Conservation (phyloP, 2,329 filamentous ascomycete species). For the Epichloe gansuensis region DNA sequence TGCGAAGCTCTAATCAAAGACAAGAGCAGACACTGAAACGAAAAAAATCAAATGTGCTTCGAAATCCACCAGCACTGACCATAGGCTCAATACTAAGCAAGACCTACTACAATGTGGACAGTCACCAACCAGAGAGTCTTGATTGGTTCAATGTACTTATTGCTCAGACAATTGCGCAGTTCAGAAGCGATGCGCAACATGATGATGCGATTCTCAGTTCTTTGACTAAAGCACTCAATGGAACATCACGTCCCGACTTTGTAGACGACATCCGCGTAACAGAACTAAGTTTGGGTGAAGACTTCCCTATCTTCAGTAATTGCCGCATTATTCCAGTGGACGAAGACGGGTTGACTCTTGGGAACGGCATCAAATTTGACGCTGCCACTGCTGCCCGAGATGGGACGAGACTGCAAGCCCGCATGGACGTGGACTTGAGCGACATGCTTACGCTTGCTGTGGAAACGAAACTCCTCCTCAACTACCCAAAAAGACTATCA, state of each 20-base stretch:
- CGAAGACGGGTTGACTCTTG: conserved; percentile 55
- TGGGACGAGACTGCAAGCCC: conserved; percentile 72
- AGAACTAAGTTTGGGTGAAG: conserved; percentile 85
- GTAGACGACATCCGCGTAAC: conserved; percentile 89
- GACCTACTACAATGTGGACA: conserved; percentile 93
- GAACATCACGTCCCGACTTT: conserved; percentile 76
- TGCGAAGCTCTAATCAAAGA: conserved; percentile 33
- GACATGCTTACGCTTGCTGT: conserved; percentile 92
- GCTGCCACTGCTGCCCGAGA: conserved; percentile 39
- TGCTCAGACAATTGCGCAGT: conserved; percentile 91
- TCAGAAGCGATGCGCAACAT: conserved; percentile 81
- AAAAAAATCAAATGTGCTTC: conserved; percentile 62
- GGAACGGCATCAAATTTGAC: conserved; percentile 36
- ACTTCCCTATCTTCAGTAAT: conserved; percentile 98
- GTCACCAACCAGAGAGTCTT: conserved; percentile 88
- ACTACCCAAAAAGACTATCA: conserved; percentile 82
- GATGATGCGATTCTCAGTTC: conserved; percentile 82
- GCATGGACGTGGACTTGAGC: conserved; percentile 93
- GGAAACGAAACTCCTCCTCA: conserved; percentile 86
- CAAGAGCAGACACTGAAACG: conserved; percentile 37
- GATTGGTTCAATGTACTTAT: conserved; percentile 99
- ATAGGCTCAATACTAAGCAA: conserved; percentile 92
- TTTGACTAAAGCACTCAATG: conserved; percentile 75
- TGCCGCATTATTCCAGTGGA: conserved; percentile 88
- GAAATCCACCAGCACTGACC: conserved; percentile 62